These are phyloP conservation scores for Pseudocercospora musae DNA, from an alignment of 2,329 filamentous ascomycete genomes.

Conservation along the genomic window DNA sequence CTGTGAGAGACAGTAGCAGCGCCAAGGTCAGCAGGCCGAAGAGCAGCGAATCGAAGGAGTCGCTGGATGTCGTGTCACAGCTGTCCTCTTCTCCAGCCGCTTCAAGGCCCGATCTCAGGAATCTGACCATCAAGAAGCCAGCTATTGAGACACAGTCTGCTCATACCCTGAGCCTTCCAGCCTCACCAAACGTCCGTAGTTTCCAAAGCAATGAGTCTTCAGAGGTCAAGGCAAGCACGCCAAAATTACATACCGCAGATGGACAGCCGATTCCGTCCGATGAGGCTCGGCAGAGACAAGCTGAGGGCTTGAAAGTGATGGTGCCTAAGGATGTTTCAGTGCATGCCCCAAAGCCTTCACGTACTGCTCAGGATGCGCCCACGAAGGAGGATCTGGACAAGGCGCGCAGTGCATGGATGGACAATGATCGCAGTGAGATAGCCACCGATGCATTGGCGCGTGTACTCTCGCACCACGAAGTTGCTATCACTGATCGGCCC, in stretches of 20 bases:
- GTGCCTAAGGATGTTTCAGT: background rate
- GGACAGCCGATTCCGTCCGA: conserved; percentile 18
- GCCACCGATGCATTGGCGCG: conserved; percentile 32
- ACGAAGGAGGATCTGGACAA: conserved; percentile 26
- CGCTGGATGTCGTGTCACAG: conserved; percentile 21
- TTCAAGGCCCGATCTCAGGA: conserved; percentile 11
- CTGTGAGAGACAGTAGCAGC: conserved; percentile 17
- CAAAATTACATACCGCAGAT: conserved; percentile 20
- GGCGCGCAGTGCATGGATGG: conserved; percentile 25
- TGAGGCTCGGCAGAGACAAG: conserved; percentile 5
- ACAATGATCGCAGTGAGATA: conserved; percentile 28
- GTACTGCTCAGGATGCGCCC: conserved; percentile 11
- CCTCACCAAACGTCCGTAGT: conserved; percentile 21
- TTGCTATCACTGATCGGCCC: conserved; percentile 15
- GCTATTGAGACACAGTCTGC: conserved; percentile 21
- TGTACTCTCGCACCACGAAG: conserved; percentile 32
- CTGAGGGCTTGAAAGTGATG: background rate
- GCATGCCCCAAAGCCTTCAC: conserved; percentile 2
- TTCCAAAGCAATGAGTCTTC: conserved; percentile 10
- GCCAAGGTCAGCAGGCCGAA: conserved; percentile 25
- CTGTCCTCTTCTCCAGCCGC: conserved; percentile 20
- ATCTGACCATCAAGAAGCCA: conserved; percentile 17
- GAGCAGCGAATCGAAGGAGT: conserved; percentile 27
- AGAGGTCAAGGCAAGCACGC: conserved; percentile 11
- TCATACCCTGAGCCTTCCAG: conserved; percentile 17